phyloP scores from a whole-genome alignment of 352 stramenopile species.

The Pythium rhizo-oryzae region DNA sequence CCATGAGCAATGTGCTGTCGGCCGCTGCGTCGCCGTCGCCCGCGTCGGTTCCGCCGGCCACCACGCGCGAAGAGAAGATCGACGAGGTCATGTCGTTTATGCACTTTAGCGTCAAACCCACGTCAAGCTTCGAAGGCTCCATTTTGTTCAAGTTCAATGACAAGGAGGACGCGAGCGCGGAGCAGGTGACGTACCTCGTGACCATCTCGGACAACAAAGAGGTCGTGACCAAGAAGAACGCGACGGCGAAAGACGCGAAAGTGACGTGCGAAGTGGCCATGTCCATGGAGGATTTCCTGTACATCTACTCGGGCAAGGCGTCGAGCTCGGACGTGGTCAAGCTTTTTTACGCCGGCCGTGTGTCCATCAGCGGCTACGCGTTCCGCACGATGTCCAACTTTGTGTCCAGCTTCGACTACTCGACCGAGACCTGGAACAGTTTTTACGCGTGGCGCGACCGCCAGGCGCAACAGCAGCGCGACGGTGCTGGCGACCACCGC shows the following conservation, averaged over 20 bases:
- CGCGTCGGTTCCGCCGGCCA: background rate
- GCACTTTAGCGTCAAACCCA: constrained; percentile 79
- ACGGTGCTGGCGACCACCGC: constrained; percentile 13
- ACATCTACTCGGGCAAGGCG: constrained; percentile 86
- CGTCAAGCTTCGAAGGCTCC: constrained; percentile 69
- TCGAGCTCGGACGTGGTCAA: constrained; percentile 74
- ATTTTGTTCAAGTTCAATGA: constrained; percentile 88
- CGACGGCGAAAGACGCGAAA: constrained; percentile 34
- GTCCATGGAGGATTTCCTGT: constrained; percentile 87
- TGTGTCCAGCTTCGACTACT: constrained; percentile 87
- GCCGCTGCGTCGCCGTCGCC: background rate
- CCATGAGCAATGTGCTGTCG: constrained; percentile 11
- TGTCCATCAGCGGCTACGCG: constrained; percentile 80
- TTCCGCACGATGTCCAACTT: constrained; percentile 84
- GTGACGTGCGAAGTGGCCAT: constrained; percentile 81
- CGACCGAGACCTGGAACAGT: constrained; percentile 72
- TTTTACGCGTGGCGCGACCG: constrained; percentile 72
- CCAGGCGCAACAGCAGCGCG: constrained; percentile 33
- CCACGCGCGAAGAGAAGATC: constrained; percentile 68
- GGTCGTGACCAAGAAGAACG: constrained; percentile 67
- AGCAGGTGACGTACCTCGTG: constrained; percentile 72
- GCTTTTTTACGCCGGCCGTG: constrained; percentile 79
- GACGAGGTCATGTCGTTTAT: constrained; percentile 90
- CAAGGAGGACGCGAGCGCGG: constrained; percentile 34
- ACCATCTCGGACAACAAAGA: constrained; percentile 49